phyloP scores from a whole-genome alignment of 495 filamentous ascomycete genomes.

The Entonaema liquescens region DNA sequence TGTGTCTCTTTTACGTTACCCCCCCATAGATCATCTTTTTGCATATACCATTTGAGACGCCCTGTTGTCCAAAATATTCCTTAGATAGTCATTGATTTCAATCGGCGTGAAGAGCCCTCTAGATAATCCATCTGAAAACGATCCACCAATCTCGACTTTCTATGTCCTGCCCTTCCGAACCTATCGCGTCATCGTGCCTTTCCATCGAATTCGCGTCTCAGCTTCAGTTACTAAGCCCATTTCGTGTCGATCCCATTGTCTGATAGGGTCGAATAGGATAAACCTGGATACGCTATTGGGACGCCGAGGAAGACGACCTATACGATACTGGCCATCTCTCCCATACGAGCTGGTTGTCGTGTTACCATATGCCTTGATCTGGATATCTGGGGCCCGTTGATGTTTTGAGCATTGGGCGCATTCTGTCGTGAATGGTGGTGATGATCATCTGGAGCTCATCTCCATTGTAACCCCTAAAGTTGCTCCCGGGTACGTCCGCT shows the following conservation, averaged over 20 bases:
- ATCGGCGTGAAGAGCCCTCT: constrained; percentile 10
- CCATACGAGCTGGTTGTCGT: background rate
- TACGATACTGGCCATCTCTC: background rate
- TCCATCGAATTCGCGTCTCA: constrained; percentile 6
- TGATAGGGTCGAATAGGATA: background rate
- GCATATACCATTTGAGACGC: constrained; percentile 11
- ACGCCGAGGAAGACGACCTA: background rate
- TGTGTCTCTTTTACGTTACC: constrained; percentile 5
- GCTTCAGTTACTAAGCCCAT: background rate
- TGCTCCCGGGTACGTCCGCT: constrained; percentile 6
- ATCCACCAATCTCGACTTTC: background rate
- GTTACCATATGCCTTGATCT: constrained; percentile 23
- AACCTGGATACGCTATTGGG: background rate
- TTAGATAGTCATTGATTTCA: constrained; percentile 15
- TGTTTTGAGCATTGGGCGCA: constrained; percentile 15
- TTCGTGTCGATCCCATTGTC: background rate
- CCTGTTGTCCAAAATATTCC: constrained; percentile 18
- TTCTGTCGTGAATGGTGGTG: constrained; percentile 12
- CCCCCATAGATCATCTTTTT: constrained; percentile 25
- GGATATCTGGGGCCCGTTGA: background rate
- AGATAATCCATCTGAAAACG: background rate
- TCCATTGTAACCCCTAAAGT: background rate
- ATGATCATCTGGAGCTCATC: constrained; percentile 2
- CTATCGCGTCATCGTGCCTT: constrained; percentile 4
- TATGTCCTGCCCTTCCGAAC: constrained; percentile 9